These are phyloP conservation scores for Micromonas commoda DNA, from an alignment of 139 green algal species.

Conservation along the genomic window DNA sequence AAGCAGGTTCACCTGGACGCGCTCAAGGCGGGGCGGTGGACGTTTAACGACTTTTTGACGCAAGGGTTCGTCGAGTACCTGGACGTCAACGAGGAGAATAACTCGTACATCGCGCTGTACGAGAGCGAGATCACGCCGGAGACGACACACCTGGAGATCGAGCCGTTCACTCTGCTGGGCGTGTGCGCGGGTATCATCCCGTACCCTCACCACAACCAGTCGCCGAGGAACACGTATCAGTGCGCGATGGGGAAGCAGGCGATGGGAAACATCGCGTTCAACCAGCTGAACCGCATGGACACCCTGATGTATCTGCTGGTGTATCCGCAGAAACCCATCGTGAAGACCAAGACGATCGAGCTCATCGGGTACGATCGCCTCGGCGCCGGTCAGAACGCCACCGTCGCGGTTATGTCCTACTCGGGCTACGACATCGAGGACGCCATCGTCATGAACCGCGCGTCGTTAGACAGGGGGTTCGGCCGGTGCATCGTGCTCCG, in stretches of 20 bases:
- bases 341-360: conserved; percentile 95
- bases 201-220: conserved; percentile 99
- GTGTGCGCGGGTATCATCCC: conserved; percentile 96
- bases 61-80: conserved; percentile 94
- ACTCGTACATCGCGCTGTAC: conserved; percentile 74
- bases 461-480: conserved; percentile 91
- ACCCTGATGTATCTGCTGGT: conserved; percentile 93
- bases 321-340: conserved; percentile 90
- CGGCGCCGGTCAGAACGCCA: conserved; percentile 95
- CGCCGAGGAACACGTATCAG: conserved; percentile 97
- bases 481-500: conserved; percentile 90
- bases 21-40: conserved; percentile 49
- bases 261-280: conserved; percentile 97
- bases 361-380: conserved; percentile 85
- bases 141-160: conserved; percentile 95
- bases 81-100: conserved; percentile 97
- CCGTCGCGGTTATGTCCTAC: conserved; percentile 96
- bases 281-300: conserved; percentile 87
- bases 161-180: conserved; percentile 97
- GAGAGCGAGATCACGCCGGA: conserved; percentile 47
- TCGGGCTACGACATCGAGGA: conserved; percentile 72
- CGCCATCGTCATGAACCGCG: conserved; percentile 98
- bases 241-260: conserved; percentile 99
- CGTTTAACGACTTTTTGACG: conserved; percentile 50
- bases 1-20: conserved; percentile 63